Base-by-base conservation (phyloP, 2,329 filamentous ascomycete species). In the Pestalotiopsis sp. region DNA sequence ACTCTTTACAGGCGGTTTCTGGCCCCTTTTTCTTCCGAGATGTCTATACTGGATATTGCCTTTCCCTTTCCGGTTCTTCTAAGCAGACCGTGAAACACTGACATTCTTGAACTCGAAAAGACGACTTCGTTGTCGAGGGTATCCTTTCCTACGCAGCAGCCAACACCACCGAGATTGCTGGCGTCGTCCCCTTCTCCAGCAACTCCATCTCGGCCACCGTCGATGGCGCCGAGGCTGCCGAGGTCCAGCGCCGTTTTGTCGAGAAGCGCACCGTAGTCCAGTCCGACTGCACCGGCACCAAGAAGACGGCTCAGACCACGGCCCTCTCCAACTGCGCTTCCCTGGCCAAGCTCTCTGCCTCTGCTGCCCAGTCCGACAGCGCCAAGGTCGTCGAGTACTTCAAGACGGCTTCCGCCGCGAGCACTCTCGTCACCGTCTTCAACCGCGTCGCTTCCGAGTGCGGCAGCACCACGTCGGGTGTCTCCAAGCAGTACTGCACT, bases 351-450 rank as follows among this genome's bases (percentile, higher is more conserved):
- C 77, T 80, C 3, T 89, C 89, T 10, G 82, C 86, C 0, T 75
- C 77, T 1, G 85, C 85, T 2, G 86, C 87, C 0, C 75, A 81
- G 1, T 85, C 82, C 0, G 86, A 85, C 0, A 81, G 82, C 3
- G 77, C 79, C 71, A 88, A 84, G 73, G 78, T 90, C 72, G 78
- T 77, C 44, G 86, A 89, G 74, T 91, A 89, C 82, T 92, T 91
- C 84, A 91, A 89, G 79, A 78, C 79, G 11, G 68, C 78, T 13
- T 68, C 77, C 2, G 81, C 81, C 17, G 83, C 84, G 55, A 80
- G 75, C 63, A 81, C 78, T 0, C 86, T 91, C 5, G 81, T 85
- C 2, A 81, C 80, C 20, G 82, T 90, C 67, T 81, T 81, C 64
- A 81, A 81, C 60, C 73, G 72, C 14, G 81, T 91, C 6, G 85